Evolutionary conservation across 1,284 basidiomycete genomes (phyloP), one percentile per base, ranked within the genome.

Genomic region (Kwoniella shivajii): DNA sequence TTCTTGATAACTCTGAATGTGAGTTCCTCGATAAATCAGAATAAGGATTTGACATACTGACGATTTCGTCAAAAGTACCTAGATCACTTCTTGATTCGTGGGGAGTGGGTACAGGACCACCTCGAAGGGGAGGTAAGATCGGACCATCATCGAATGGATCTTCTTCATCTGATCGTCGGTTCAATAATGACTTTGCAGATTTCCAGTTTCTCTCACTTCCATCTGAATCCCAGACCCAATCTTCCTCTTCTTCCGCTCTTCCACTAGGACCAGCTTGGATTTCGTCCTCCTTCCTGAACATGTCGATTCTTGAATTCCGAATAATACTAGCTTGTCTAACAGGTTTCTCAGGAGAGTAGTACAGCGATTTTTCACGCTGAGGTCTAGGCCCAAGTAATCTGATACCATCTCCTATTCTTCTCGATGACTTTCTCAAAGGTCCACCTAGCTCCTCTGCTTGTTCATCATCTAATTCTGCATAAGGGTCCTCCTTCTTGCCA

Each of bases 31-130:
- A 54, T 7, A 54, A 24, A 16, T 46, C 51, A 13, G 54, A 56
- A 34, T 56, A 50, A 6, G 49, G 55, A 24, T 57, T 57, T 9
- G 57, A 65, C 42, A 48, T 60, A 42, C 30, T 52, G 29, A 46
- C 53, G 11, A 29, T 56, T 27, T 67, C 66, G 33, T 61, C 60
- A 34, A 67, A 66, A 10, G 65, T 63, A 48, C 65, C 63, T 16
- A 63, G 27, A 37, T 67, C 49, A 13, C 59, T 49, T 29, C 55
- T 24, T 6, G 70, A 61, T 11, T 46, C 60, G 7, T 51, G 59
- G 7, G 72, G 72, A 0, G 72, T 74, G 14, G 72, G 72, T 1
- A 74, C 72, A 10, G 72, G 72, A n/a, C 72, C 72, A 31, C 69
- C 71, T n/a, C 52, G 42, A 14, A 50, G 14, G 13, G 57, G 59